Conservation (phyloP, 257 asterid species). For the Ehretia macrophylla region DNA sequence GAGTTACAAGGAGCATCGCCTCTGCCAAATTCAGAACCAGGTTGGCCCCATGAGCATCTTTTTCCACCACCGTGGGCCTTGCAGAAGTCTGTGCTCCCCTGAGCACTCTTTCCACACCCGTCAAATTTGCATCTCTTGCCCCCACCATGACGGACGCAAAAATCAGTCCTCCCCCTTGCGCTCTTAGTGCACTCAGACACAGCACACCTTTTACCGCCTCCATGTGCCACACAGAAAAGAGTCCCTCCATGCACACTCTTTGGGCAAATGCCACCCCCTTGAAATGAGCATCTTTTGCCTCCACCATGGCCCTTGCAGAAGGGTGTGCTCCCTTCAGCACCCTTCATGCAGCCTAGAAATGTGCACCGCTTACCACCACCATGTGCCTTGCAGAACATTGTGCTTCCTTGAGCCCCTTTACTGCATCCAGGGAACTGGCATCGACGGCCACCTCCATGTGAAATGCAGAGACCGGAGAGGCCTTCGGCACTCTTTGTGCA, state of each 20-base stretch:
- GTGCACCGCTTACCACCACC: slow-evolving; percentile 93
- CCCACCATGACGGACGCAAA: slow-evolving; percentile 91
- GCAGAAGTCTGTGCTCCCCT: slow-evolving; percentile 95
- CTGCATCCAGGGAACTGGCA: slow-evolving; percentile 64
- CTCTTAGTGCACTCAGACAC: slow-evolving; percentile 80
- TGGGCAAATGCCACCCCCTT: slow-evolving; percentile 79
- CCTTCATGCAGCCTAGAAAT: slow-evolving; percentile 62
- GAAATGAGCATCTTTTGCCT: slow-evolving; percentile 80
- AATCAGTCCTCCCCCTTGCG: slow-evolving; percentile 91
- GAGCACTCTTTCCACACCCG: slow-evolving; percentile 91
- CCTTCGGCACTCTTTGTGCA: slow-evolving; percentile 93
- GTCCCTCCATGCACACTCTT: slow-evolving; percentile 98
- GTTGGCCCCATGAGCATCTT: slow-evolving; percentile 86
- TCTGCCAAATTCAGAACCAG: slow-evolving; percentile 55
- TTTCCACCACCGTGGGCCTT: slow-evolving; percentile 97
- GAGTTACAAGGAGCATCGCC: slow-evolving; percentile 65
- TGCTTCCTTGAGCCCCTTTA: slow-evolving; percentile 94
- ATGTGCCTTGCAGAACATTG: slow-evolving; percentile 86
- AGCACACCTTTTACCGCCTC: slow-evolving; percentile 89
- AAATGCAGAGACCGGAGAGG: slow-evolving; percentile 91
- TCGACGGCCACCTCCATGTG: slow-evolving; percentile 94
- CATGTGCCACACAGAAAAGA: slow-evolving; percentile 82
- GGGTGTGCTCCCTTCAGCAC: slow-evolving; percentile 93
- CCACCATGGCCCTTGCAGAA: slow-evolving; percentile 97
- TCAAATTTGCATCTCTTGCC: slow-evolving; percentile 83